Conservation (phyloP, 768 basidiomycete species). For the Suillus decipiens region DNA sequence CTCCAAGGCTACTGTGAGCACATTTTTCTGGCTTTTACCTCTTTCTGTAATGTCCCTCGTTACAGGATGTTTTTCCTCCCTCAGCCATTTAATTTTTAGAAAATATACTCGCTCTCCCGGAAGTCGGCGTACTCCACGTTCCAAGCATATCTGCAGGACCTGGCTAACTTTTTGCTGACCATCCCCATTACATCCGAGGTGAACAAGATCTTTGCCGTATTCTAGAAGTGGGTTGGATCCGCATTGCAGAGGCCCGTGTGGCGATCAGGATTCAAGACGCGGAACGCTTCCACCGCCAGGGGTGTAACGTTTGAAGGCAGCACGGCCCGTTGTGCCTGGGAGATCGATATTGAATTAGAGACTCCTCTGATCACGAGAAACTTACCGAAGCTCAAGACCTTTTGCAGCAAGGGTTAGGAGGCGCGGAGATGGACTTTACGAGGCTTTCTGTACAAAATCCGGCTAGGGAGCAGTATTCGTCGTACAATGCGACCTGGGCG, state of each 20-base stretch:
- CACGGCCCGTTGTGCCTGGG: conserved; percentile 78
- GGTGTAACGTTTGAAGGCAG: conserved; percentile 79
- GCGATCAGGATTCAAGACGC: conserved; percentile 50
- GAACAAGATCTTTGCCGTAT: conserved; percentile 76
- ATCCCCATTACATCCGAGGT: conserved; percentile 76
- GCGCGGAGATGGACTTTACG: conserved; percentile 35
- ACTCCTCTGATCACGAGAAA: conserved; percentile 51
- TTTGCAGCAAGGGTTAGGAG: conserved; percentile 58
- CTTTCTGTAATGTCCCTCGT: conserved; percentile 22
- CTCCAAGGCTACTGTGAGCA: too few relatives aligned
- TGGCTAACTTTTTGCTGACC: conserved; percentile 75
- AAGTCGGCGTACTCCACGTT: conserved; percentile 81
- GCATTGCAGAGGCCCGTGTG: conserved; percentile 51
- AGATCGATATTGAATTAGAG: conserved; percentile 66
- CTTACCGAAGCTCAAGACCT: conserved; percentile 46
- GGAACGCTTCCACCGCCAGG: conserved; percentile 65
- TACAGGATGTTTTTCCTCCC: conserved; percentile 21
- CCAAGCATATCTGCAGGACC: conserved; percentile 80
- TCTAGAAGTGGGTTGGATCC: conserved; percentile 68
- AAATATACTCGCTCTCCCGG: conserved; percentile 10
- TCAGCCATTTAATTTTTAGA: not conserved
- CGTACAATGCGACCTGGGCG: conserved; percentile 57
- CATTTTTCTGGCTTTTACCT: conserved; percentile 13
- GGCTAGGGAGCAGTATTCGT: conserved; percentile 38
- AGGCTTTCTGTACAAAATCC: conserved; percentile 32